Percentiles rank a stretch among this genome's conserved stretches.
Evolutionary conservation across 2,329 filamentous ascomycete genomes (phyloP).

Genomic region (Epichloe aotearoae): DNA sequence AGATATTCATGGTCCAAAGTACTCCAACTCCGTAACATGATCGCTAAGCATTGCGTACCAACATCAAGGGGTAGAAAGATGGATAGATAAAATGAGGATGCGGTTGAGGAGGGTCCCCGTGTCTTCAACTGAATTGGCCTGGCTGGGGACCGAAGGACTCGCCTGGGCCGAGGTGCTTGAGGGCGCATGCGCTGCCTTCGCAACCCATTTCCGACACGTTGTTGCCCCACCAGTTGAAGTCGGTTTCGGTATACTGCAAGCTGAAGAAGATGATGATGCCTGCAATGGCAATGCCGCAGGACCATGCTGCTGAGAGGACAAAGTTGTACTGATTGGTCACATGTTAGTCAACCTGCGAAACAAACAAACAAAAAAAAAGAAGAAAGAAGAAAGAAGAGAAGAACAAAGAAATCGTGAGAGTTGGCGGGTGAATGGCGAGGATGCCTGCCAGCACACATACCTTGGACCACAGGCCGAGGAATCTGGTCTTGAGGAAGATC

Average conservation of each 20-base stretch:
- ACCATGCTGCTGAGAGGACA: slow-evolving; percentile 37
- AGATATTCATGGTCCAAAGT: not conserved
- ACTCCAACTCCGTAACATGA: not conserved
- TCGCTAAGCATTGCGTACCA: not conserved
- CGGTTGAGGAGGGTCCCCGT: not conserved
- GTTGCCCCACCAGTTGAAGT: slow-evolving; percentile 38
- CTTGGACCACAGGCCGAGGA: slow-evolving; percentile 38
- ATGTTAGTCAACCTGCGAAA: not conserved
- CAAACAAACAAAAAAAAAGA: not conserved
- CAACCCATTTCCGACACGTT: slow-evolving; percentile 26
- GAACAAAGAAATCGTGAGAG: too few species aligned
- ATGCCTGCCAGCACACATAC: slow-evolving; percentile 14
- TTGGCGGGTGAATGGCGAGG: fast-evolving
- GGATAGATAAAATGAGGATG: not conserved
- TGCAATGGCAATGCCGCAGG: slow-evolving; percentile 35
- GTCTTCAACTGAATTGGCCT: slow-evolving; percentile 22
- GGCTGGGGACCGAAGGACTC: slow-evolving; percentile 28
- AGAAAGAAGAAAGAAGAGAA: too few species aligned
- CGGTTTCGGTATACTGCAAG: slow-evolving; percentile 29
- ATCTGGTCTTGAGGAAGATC: slow-evolving; percentile 36
- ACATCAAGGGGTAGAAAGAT: not conserved
- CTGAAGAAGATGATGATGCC: slow-evolving; percentile 41
- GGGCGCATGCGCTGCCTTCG: slow-evolving; percentile 26
- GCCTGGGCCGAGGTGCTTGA: slow-evolving; percentile 19
- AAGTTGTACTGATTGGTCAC: slow-evolving; percentile 32